phyloP scores from a whole-genome alignment of 768 basidiomycete genomes.

The Pholiota molesta region DNA sequence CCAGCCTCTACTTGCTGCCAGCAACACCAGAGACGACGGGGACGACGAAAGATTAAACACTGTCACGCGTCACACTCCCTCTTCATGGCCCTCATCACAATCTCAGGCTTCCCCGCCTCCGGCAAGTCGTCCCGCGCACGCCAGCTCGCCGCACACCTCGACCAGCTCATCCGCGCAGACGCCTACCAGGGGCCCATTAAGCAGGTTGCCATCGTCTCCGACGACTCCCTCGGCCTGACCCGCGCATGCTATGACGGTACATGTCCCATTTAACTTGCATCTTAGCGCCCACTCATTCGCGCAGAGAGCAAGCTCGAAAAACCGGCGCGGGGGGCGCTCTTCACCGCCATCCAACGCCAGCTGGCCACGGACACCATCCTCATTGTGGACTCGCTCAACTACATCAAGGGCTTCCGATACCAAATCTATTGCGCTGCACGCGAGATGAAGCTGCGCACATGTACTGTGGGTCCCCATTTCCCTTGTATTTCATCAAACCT shows the following conservation, averaged over 20 bases:
- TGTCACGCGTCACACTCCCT: constrained; percentile 19
- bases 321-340: constrained; percentile 80
- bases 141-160: constrained; percentile 64
- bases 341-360: constrained; percentile 79
- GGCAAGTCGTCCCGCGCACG: constrained; percentile 81
- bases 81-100: constrained; percentile 88
- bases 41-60: constrained; percentile 14
- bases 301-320: constrained; percentile 85
- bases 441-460: constrained; percentile 82
- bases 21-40: constrained; percentile 2
- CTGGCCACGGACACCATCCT: constrained; percentile 76
- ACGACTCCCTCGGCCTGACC: constrained; percentile 67
- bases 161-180: constrained; percentile 49
- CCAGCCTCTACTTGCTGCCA: constrained; percentile 7
- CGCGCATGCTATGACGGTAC: constrained; percentile 77
- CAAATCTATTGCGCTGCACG: constrained; percentile 97
- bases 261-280: constrained; percentile 18
- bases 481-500: not conserved
- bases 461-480: constrained; percentile 65
- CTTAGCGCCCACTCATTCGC: constrained; percentile 9
- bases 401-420: constrained; percentile 98
- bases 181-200: constrained; percentile 55
- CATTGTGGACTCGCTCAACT: constrained; percentile 91
- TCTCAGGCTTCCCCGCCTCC: constrained; percentile 85
- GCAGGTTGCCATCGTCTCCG: constrained; percentile 62